Evolutionary conservation across 1,284 basidiomycete genomes (phyloP).

Genomic region (Trametes polyzona): DNA sequence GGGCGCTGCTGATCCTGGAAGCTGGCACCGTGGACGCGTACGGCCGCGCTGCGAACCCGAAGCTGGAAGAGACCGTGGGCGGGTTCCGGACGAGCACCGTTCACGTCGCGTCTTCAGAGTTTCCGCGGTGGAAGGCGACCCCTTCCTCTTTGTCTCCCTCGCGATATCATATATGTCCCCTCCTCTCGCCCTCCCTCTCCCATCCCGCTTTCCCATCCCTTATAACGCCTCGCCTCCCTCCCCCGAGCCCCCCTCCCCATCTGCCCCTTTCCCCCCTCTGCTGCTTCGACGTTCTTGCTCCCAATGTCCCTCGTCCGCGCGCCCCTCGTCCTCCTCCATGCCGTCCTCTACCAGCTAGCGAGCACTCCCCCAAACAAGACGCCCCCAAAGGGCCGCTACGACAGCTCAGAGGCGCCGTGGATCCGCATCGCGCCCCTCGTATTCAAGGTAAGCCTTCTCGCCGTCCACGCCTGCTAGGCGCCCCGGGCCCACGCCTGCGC

Average conservation of each 20-base stretch:
- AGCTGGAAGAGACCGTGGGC: background rate
- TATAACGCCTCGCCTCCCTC: background rate
- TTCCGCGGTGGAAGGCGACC: background rate
- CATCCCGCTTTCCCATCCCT: background rate
- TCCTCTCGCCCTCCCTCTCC: too few species aligned
- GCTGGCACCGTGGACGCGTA: background rate
- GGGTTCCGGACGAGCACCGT: background rate
- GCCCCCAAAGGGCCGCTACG: constrained; percentile 53
- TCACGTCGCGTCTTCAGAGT: background rate
- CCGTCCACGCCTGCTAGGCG: too few species aligned
- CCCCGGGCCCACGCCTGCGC: background rate
- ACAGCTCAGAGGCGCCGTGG: constrained; percentile 55
- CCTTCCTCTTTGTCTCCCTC: background rate
- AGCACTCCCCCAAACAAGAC: constrained; percentile 65
- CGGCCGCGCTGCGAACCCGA: background rate
- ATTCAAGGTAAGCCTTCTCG: constrained; percentile 48
- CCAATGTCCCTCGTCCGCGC: constrained; percentile 41
- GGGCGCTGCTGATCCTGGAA: too few species aligned
- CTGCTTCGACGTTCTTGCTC: background rate
- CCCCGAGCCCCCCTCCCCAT: background rate
- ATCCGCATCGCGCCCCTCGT: constrained; percentile 61
- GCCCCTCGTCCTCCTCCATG: constrained; percentile 51
- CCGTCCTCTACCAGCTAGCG: constrained; percentile 55
- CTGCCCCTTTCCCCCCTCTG: background rate
- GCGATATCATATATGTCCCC: background rate